These are phyloP conservation scores for Jackrogersella minutella DNA, from an alignment of 495 filamentous ascomycete species.

Conservation along the genomic window DNA sequence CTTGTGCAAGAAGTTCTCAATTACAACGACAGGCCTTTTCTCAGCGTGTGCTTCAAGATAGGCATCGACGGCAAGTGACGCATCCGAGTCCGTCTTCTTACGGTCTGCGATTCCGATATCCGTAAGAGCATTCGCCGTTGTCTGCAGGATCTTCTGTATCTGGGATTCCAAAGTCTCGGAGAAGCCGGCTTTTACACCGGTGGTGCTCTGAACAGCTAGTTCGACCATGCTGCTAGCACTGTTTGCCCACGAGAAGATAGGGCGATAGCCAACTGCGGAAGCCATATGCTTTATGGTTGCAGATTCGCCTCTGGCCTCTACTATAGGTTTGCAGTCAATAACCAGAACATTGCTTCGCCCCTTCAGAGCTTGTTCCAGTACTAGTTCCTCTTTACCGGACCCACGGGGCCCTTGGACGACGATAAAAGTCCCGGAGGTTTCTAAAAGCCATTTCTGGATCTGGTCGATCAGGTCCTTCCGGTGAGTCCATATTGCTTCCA, in stretches of 20 bases:
- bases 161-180: conserved; percentile 94
- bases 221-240: conserved; percentile 91
- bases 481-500: conserved; percentile 88
- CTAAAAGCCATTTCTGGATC: conserved; percentile 84
- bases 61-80: conserved; percentile 78
- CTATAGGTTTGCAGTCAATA: conserved; percentile 95
- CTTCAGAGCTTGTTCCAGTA: conserved; percentile 83
- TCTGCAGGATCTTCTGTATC: conserved; percentile 89
- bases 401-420: conserved; percentile 92
- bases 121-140: conserved; percentile 80
- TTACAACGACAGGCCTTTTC: conserved; percentile 81
- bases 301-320: conserved; percentile 91
- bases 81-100: conserved; percentile 75
- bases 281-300: conserved; percentile 85
- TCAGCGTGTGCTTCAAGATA: conserved; percentile 94
- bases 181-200: conserved; percentile 93
- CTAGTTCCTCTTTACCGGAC: conserved; percentile 87
- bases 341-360: conserved; percentile 79
- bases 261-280: conserved; percentile 85
- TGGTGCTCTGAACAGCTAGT: conserved; percentile 90
- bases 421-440: conserved; percentile 90
- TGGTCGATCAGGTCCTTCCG: conserved; percentile 80
- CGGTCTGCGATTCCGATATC: conserved; percentile 73
- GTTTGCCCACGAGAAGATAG: conserved; percentile 96
- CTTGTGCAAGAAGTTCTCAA: conserved; percentile 94